Evolutionary conservation across 805 yeast species (phyloP), one percentile per base, ranked within the genome.

Genomic region (Candida chauliodis): DNA sequence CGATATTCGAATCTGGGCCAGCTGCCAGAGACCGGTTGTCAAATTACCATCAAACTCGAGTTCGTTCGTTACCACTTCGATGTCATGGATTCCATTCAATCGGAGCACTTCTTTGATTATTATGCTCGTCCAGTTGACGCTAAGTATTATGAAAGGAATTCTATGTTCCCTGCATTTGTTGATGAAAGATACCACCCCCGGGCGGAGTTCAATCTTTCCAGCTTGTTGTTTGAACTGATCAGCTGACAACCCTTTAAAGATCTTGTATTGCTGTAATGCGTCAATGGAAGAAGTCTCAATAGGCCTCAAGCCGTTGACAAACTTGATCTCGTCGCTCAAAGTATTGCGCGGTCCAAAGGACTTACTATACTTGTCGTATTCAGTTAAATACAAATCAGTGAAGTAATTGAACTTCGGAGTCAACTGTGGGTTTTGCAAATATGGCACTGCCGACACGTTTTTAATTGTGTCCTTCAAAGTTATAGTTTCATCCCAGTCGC

Each of bases 401-500:
- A 74, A 79, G 46, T 73, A 61, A 19, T 46, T 45, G 58, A 78
- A 71, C 0, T 57, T 50, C 7, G 71, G 66, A 3, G 49, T 50
- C 30, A 61, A 57, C n/a, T 53, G 52, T 3, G 71, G 70, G 30
- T 68, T 63, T 11, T 50, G 36, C 2, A 22, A 24, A 37, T 74
- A 73, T 0, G 79, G 75, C 2, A 76, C 66, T 24, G 66, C 57
- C 10, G 79, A 76, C n/a, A 78, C 61, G 4, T 75, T 49, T 18
- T 53, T 53, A 20, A 80, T 71, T 0, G 88, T 79, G 53, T 81
- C 87, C 21, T 56, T 50, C 5, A 49, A 45, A 0, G 87, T 78
- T 19, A 78, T 66, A 0, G 87, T 81, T 30, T 79, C 86, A 51
- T 81, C 88, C 80, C 84, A 81, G 47, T 81, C 88, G 3, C 73